phyloP scores from a whole-genome alignment of 2,329 filamentous ascomycete species.

The Xylaria sp. region DNA sequence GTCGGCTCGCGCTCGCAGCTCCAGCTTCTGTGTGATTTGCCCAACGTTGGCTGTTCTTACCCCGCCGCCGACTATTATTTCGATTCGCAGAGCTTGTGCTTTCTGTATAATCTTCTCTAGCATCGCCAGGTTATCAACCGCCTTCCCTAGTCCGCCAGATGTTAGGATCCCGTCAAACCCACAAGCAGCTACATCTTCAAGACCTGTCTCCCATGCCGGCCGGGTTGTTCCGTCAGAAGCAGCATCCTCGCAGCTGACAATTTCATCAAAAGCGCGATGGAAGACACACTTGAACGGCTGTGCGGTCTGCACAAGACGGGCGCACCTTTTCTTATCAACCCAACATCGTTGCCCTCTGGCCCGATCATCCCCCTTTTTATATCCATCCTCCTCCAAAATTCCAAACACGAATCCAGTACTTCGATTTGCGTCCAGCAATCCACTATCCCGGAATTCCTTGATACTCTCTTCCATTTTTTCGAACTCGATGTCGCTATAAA shows the following conservation, averaged over 20 bases:
- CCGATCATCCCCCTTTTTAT: not conserved
- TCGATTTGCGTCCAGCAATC: slow-evolving; percentile 52
- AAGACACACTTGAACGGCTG: slow-evolving; percentile 61
- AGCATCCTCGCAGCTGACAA: slow-evolving; percentile 49
- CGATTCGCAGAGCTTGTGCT: slow-evolving; percentile 48
- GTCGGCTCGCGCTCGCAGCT: slow-evolving; percentile 43
- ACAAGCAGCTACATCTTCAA: slow-evolving; percentile 54
- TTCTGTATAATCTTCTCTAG: slow-evolving; percentile 53
- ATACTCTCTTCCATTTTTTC: slow-evolving; percentile 57
- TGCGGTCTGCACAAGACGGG: slow-evolving; percentile 55
- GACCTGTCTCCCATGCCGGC: slow-evolving; percentile 41
- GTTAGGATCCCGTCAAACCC: slow-evolving; percentile 66
- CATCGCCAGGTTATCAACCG: slow-evolving; percentile 53
- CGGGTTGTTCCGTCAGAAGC: slow-evolving; percentile 12
- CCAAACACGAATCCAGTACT: slow-evolving; percentile 71
- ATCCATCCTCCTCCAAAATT: slow-evolving; percentile 49
- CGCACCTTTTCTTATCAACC: slow-evolving; percentile 57
- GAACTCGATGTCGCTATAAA: slow-evolving; percentile 60
- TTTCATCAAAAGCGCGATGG: slow-evolving; percentile 66
- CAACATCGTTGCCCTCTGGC: slow-evolving; percentile 26
- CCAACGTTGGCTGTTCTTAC: slow-evolving; percentile 57
- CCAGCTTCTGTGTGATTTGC: slow-evolving; percentile 43
- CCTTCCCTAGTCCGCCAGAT: slow-evolving; percentile 60
- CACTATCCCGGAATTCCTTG: slow-evolving; percentile 51
- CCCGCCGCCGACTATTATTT: slow-evolving; percentile 66